phyloP scores from a whole-genome alignment of 306 rosid genomes.

The Dryas drummondii region DNA sequence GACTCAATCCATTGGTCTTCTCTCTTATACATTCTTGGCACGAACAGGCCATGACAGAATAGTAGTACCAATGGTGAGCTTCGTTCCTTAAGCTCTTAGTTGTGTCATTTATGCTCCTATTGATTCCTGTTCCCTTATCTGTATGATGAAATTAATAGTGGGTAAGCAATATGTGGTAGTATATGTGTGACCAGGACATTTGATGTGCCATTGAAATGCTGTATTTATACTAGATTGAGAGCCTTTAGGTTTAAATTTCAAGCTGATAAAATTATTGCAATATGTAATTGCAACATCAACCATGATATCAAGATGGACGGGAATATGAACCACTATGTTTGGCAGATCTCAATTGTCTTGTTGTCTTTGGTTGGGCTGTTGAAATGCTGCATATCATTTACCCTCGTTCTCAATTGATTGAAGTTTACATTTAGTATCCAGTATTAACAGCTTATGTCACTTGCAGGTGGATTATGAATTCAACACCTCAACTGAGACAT shows the following conservation, averaged over 20 bases:
- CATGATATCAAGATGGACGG: not conserved
- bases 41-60: slow-evolving; percentile 71
- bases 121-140: not conserved
- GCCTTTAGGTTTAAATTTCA: not conserved
- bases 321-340: not conserved
- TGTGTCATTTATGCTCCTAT: not conserved
- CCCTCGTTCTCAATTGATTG: not conserved
- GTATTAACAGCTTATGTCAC: slow-evolving; percentile 14
- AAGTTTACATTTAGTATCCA: not conserved
- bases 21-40: slow-evolving; percentile 78
- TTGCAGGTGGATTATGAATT: slow-evolving; percentile 79
- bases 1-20: slow-evolving; percentile 95
- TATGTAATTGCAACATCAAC: not conserved
- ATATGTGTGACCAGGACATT: not conserved
- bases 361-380: slow-evolving; percentile 9
- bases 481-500: slow-evolving; percentile 44
- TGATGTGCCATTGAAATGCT: not conserved
- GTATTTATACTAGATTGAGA: not conserved
- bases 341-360: slow-evolving; percentile 7
- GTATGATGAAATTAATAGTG: not conserved
- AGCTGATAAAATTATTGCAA: not conserved
- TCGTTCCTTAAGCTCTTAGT: slow-evolving; percentile 22
- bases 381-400: slow-evolving; percentile 7
- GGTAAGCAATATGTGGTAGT: not conserved
- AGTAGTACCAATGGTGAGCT: slow-evolving; percentile 91